Conservation (phyloP, 441 rosid genomes). For the Aleurites moluccanus region DNA sequence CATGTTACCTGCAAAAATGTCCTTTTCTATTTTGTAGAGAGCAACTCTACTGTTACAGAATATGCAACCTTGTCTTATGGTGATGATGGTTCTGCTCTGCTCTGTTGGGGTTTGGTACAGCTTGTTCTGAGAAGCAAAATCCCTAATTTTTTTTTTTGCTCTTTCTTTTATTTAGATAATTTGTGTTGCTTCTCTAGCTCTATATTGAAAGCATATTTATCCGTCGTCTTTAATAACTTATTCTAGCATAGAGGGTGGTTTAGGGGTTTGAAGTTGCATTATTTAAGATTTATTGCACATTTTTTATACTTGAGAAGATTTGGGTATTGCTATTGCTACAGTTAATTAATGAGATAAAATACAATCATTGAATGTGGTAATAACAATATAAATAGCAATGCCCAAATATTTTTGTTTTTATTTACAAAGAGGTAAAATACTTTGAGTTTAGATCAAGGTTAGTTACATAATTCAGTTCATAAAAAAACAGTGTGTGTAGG, state of each 20-base stretch:
- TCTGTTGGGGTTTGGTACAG: constrained; percentile 14
- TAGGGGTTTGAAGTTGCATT: not conserved
- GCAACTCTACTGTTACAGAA: constrained; percentile 27
- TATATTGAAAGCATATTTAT: not conserved
- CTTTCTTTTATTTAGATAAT: not conserved
- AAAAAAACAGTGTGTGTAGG: too few species aligned
- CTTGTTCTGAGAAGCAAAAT: constrained; percentile 16
- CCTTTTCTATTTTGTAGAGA: constrained; percentile 29
- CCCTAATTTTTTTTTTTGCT: not conserved
- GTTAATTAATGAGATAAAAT: too few species aligned
- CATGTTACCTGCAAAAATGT: constrained; percentile 33
- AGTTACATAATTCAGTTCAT: too few species aligned
- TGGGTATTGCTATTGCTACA: too few species aligned
- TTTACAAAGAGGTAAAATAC: too few species aligned
- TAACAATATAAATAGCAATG: too few species aligned
- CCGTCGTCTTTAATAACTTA: not conserved
- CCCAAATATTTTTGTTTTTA: too few species aligned
- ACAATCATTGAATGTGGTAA: too few species aligned
- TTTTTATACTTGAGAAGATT: too few species aligned
- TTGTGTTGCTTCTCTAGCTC: not conserved
- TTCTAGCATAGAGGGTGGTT: constrained; percentile 2
- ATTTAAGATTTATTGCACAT: not conserved
- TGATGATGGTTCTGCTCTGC: constrained; percentile 15
- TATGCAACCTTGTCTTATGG: constrained; percentile 19
- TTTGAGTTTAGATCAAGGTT: too few species aligned